These are phyloP conservation scores for Ceratocystis cubensis DNA, from an alignment of 2,329 filamentous ascomycete genomes.

Conservation along the genomic window DNA sequence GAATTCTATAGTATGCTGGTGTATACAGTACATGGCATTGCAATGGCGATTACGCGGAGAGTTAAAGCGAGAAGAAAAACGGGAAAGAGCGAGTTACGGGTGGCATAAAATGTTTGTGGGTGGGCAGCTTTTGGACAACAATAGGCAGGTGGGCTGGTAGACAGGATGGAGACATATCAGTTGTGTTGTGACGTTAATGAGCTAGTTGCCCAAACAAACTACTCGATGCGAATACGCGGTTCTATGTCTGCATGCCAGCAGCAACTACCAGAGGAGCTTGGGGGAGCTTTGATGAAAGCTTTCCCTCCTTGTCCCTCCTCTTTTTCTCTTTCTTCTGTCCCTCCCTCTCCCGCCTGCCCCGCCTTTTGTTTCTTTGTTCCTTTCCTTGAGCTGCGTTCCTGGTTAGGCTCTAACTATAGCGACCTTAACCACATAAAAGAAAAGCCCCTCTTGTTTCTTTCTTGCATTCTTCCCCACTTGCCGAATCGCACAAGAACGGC, in stretches of 20 bases:
- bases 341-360: neutral
- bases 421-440: neutral
- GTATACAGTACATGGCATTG: neutral
- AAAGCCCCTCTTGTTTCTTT: neutral
- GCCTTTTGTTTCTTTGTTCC: neutral
- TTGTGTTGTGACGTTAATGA: neutral
- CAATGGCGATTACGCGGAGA: neutral
- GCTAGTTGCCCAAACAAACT: neutral
- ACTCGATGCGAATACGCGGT: neutral
- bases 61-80: too few relatives aligned
- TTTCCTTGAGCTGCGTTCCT: neutral
- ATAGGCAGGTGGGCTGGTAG: neutral
- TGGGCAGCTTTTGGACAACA: too few relatives aligned
- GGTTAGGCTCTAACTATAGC: neutral
- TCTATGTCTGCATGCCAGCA: neutral
- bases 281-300: slow-evolving; percentile 1
- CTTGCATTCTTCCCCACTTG: slow-evolving; percentile 16
- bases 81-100: too few relatives aligned
- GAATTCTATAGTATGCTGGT: neutral
- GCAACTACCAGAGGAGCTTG: neutral
- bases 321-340: neutral
- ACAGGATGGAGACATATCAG: neutral
- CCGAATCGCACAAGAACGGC: neutral
- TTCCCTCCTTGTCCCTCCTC: slow-evolving; percentile 7
- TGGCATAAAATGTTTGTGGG: too few relatives aligned